These are phyloP conservation scores for Didymella lethalis DNA, from an alignment of 2,329 filamentous ascomycete genomes.

Conservation along the genomic window DNA sequence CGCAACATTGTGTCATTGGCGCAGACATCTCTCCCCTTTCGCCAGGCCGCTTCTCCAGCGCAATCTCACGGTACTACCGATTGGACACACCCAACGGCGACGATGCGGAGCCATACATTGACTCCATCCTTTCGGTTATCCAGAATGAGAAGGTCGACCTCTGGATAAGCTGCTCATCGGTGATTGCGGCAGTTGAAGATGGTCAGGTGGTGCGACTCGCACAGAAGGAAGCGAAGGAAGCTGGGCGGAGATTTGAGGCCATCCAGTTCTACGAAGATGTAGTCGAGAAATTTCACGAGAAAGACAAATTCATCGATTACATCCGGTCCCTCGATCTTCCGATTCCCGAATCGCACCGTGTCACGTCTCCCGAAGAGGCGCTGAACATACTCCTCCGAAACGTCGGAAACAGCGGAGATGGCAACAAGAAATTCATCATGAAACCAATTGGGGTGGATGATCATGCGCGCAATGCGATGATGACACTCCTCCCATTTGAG, in stretches of 20 bases:
- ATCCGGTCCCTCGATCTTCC: conserved; percentile 56
- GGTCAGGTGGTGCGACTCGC: conserved; percentile 63
- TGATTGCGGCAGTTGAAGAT: conserved; percentile 71
- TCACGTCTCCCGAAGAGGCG: conserved; percentile 63
- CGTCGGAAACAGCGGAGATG: conserved; percentile 23
- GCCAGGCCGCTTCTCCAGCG: conserved; percentile 63
- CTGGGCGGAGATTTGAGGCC: conserved; percentile 64
- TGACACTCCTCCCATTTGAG: conserved; percentile 66
- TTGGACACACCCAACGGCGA: conserved; percentile 46
- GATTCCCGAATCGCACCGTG: conserved; percentile 56
- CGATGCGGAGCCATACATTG: conserved; percentile 61
- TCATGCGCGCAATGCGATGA: conserved; percentile 65
- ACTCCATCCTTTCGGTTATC: conserved; percentile 66
- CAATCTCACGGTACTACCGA: conserved; percentile 65
- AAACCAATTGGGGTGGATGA: conserved; percentile 72
- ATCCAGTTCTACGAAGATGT: conserved; percentile 68
- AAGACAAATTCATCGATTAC: conserved; percentile 70
- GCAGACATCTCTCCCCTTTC: conserved; percentile 64
- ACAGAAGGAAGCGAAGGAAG: conserved; percentile 58
- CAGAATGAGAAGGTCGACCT: conserved; percentile 68
- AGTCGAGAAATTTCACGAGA: conserved; percentile 68
- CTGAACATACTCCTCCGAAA: conserved; percentile 58
- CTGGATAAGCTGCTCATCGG: conserved; percentile 78
- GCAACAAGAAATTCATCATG: conserved; percentile 65
- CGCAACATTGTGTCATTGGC: conserved; percentile 74